Evolutionary conservation across 768 basidiomycete genomes (phyloP).

Genomic region (Dioszegia aurantiaca): DNA sequence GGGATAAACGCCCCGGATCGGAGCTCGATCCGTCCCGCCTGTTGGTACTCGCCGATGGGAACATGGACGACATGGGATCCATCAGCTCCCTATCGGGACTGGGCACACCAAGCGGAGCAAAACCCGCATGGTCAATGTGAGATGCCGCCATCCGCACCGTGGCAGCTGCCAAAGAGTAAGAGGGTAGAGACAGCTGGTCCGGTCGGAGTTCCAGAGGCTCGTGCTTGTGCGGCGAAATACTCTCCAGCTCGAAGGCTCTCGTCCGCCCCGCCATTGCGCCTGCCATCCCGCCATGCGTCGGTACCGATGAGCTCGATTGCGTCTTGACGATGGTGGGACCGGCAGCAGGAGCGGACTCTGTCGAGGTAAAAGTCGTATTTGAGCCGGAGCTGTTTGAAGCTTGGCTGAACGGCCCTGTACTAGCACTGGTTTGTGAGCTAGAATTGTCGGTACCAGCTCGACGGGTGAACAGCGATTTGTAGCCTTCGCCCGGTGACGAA

Average conservation of each 20-base stretch:
- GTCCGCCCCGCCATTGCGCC: constrained; percentile 21
- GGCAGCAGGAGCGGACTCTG: constrained; percentile 26
- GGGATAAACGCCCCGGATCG: constrained; percentile 38
- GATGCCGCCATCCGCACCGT: constrained; percentile 46
- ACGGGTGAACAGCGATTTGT: constrained; percentile 6
- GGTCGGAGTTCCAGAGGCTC: constrained; percentile 11
- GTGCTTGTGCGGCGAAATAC: constrained; percentile 10
- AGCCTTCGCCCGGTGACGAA: constrained; percentile 33
- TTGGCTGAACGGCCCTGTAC: constrained; percentile 9
- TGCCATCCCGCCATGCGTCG: constrained; percentile 4
- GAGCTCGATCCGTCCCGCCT: constrained; percentile 31
- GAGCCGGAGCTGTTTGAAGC: constrained; percentile 24
- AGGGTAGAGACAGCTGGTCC: constrained; percentile 34
- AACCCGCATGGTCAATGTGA: constrained; percentile 54
- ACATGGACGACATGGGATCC: constrained; percentile 65
- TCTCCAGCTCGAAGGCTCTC: constrained; percentile 31
- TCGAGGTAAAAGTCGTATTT: constrained; percentile 20
- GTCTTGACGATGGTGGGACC: not conserved
- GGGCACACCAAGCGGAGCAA: constrained; percentile 81
- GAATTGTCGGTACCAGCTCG: constrained; percentile 13
- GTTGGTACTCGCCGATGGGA: constrained; percentile 7
- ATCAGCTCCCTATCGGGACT: constrained; percentile 87
- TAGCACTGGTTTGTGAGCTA: constrained; percentile 15
- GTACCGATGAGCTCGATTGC: constrained; percentile 5
- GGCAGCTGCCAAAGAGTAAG: constrained; percentile 45